A percentile compares a stretch with the other conserved stretches of the same genome.
Evolutionary conservation across 108 stramenopile species (phyloP).

Genomic region (Nannochloropsis gaditana): DNA sequence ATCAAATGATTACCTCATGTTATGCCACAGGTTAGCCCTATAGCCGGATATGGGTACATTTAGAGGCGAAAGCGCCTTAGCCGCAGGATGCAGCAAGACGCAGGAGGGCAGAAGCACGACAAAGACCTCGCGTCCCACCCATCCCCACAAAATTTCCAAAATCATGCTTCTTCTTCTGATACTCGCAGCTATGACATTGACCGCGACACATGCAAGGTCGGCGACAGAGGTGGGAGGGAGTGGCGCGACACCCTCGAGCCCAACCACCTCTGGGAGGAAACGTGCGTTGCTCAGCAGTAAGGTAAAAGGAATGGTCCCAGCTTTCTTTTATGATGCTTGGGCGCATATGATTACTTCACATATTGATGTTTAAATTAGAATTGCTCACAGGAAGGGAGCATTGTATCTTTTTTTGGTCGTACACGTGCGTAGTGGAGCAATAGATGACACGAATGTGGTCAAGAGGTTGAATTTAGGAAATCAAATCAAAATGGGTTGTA

Average conservation of each 20-base stretch:
- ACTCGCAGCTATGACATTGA: background rate
- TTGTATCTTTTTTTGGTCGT: too few relatives aligned
- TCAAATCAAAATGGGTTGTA: too few relatives aligned
- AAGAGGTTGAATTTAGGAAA: too few relatives aligned
- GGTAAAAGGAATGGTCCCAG: background rate
- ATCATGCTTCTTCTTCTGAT: background rate
- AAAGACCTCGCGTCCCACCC: background rate
- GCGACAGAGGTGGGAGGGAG: background rate
- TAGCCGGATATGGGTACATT: background rate
- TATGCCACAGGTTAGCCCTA: too few relatives aligned
- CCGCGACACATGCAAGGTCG: background rate
- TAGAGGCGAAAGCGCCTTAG: background rate
- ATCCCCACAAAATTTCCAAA: background rate
- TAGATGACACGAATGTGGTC: too few relatives aligned
- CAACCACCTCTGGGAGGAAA: background rate
- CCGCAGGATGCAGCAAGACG: background rate
- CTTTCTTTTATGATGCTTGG: too few relatives aligned
- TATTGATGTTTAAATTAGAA: too few relatives aligned
- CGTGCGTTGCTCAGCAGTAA: slow-evolving; percentile 19
- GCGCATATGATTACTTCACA: too few relatives aligned
- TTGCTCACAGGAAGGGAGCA: too few relatives aligned
- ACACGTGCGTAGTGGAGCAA: too few relatives aligned
- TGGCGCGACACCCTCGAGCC: background rate
- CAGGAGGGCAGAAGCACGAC: background rate
- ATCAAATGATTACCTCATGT: too few relatives aligned